These are phyloP conservation scores for Xylaria digitata DNA, from an alignment of 2,329 filamentous ascomycete genomes.

Conservation along the genomic window DNA sequence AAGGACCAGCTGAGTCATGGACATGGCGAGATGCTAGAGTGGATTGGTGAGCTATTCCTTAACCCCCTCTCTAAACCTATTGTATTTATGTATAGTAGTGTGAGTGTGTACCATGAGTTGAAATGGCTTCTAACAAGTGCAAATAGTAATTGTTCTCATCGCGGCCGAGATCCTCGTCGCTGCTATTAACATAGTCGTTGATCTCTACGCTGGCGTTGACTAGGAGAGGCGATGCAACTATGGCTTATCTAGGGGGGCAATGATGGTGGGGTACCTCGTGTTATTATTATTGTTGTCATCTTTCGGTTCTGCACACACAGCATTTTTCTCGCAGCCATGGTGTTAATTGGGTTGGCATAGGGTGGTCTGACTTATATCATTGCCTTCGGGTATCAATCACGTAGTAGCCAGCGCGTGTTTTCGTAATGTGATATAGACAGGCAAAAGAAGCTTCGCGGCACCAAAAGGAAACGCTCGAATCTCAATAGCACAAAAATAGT, in stretches of 20 bases:
- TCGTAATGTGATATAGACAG: constrained; percentile 14
- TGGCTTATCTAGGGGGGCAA: neutral
- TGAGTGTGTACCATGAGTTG: neutral
- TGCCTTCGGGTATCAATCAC: constrained; percentile 4
- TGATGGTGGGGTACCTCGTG: neutral
- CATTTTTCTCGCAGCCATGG: constrained; percentile 21
- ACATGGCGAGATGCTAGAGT: constrained; percentile 88
- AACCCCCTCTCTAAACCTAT: neutral
- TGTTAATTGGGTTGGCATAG: constrained; percentile 21
- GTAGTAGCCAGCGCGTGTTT: constrained; percentile 7
- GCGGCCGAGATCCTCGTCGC: constrained; percentile 95
- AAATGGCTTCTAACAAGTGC: constrained; percentile 33
- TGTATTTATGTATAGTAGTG: neutral
- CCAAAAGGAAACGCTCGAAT: neutral
- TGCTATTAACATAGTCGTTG: constrained; percentile 93
- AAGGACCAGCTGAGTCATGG: constrained; percentile 96
- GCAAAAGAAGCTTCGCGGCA: constrained; percentile 29
- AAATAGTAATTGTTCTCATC: constrained; percentile 88
- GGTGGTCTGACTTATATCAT: neutral
- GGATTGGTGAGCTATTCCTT: constrained; percentile 77
- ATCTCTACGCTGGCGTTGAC: constrained; percentile 75
- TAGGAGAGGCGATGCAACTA: constrained; percentile 27
- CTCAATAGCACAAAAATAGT: constrained; percentile 4
- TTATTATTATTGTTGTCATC: neutral
- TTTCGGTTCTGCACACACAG: constrained; percentile 17